These are phyloP conservation scores for Remersonia thermophila DNA, from an alignment of 2,329 filamentous ascomycete genomes.

Conservation along the genomic window DNA sequence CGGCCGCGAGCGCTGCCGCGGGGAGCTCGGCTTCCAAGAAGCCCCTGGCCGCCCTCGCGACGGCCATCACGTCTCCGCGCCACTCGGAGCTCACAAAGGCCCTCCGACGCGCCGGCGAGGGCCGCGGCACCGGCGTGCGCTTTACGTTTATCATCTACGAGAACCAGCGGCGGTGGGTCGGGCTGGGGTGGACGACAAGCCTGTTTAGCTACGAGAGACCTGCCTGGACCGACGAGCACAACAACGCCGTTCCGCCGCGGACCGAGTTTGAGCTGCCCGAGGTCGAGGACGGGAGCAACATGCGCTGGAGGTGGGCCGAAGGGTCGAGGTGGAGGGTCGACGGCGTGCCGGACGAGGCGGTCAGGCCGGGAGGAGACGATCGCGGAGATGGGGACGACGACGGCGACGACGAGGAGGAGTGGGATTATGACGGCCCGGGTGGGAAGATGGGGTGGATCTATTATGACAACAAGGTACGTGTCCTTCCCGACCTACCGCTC, in stretches of 20 bases:
- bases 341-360: conserved; percentile 46
- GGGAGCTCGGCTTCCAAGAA: neutral
- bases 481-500: neutral
- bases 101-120: conserved; percentile 27
- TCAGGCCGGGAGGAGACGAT: conserved; percentile 25
- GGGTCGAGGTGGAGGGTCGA: conserved; percentile 80
- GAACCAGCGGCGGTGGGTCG: conserved; percentile 91
- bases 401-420: conserved; percentile 17
- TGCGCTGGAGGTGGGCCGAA: conserved; percentile 66
- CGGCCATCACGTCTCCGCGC: conserved; percentile 15
- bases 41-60: neutral
- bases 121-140: conserved; percentile 66
- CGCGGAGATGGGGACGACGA: conserved; percentile 19
- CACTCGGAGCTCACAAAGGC: conserved; percentile 32
- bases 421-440: conserved; percentile 45
- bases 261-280: conserved; percentile 54
- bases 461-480: conserved; percentile 84
- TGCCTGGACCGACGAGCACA: conserved; percentile 92
- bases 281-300: conserved; percentile 45
- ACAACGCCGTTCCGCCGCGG: conserved; percentile 65
- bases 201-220: conserved; percentile 82
- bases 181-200: conserved; percentile 86
- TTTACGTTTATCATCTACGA: conserved; percentile 97
- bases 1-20: conserved; percentile 12
- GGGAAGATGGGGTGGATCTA: conserved; percentile 82